Evolutionary conservation across 1,139 yeast species (phyloP), one percentile per base, ranked within the genome.

Genomic region (Candida pseudocylindracea): DNA sequence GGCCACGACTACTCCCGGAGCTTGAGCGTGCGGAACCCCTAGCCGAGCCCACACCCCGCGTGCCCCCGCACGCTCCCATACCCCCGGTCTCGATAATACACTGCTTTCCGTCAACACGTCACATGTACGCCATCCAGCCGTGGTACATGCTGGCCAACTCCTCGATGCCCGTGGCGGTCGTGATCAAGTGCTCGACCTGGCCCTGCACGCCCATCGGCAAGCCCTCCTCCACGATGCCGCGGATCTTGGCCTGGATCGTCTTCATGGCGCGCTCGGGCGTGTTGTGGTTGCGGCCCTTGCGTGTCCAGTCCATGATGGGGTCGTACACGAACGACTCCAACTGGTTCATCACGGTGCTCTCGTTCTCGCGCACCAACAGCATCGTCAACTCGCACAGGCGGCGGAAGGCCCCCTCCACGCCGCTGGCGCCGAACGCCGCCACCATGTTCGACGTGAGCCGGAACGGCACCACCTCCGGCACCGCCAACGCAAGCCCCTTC

Each of bases 401-500:
- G 39, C 95, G 62, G 49, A 83, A 91, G 2, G 80, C 62, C 0
- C 98, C 99, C 45, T 91, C 98, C 29, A 80, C 73, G 1, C 93
- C 92, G 34, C 75, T 68, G 1, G 83, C 71, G 2, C 98, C 96
- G 60, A 83, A 69, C 0, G 94, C 96, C 51, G 83, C 94, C 5
- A 73, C 70, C 64, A 91, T 64, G 45, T 88, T 85, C 33, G 69
- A 80, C 0, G 98, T 88, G 33, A 91, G 51, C 38, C 99, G 59
- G 50, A 91, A 91, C 0, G 98, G 99, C 2, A 91, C 98, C 28
- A 81, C 57, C 46, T 91, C 99, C 0, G 98, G 99, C 7, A 70
- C 67, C 1, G 72, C 73, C 26, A 78, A 54, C 2, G 67, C 63
- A 9, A 69, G 68, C 26, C 79, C 80, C 45, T 76, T 88, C 45